phyloP scores from a whole-genome alignment of 495 filamentous ascomycete genomes.

The Neurospora sp. region DNA sequence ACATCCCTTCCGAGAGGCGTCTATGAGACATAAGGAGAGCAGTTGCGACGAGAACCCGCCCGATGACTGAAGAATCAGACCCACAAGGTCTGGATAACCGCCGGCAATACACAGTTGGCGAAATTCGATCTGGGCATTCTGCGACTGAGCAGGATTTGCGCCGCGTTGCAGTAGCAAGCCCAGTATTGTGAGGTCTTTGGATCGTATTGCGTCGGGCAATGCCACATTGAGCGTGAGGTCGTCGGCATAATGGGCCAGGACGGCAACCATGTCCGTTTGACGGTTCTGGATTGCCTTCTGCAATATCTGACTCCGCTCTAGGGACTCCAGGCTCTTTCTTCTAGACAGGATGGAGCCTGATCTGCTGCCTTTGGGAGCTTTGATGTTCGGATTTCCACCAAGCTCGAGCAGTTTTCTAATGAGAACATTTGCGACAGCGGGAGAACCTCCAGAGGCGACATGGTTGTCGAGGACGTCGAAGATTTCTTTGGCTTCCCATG shows the following conservation, averaged over 20 bases:
- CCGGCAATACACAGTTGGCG: conserved; percentile 30
- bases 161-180: conserved; percentile 32
- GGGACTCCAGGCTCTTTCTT: conserved; percentile 32
- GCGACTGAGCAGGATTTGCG: conserved; percentile 26
- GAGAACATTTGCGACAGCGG: conserved; percentile 38
- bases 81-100: conserved; percentile 28
- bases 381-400: conserved; percentile 35
- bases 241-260: conserved; percentile 35
- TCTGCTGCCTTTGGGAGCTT: conserved; percentile 8
- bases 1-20: conserved; percentile 33
- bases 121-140: conserved; percentile 35
- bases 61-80: conserved; percentile 33
- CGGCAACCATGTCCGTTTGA: conserved; percentile 38
- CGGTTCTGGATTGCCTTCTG: conserved; percentile 35
- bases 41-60: conserved; percentile 24
- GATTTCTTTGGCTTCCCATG: conserved; percentile 39
- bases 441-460: conserved; percentile 29
- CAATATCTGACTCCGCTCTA: conserved; percentile 34
- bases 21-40: conserved; percentile 34
- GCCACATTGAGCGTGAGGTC: conserved; percentile 27
- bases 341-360: conserved; percentile 25
- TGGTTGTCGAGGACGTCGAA: conserved; percentile 34
- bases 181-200: conserved; percentile 24
- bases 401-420: conserved; percentile 31
- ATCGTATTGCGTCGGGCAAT: conserved; percentile 31